Evolutionary conservation across 208 protist genomes (phyloP).

Genomic region (Trypanosoma theileri): DNA sequence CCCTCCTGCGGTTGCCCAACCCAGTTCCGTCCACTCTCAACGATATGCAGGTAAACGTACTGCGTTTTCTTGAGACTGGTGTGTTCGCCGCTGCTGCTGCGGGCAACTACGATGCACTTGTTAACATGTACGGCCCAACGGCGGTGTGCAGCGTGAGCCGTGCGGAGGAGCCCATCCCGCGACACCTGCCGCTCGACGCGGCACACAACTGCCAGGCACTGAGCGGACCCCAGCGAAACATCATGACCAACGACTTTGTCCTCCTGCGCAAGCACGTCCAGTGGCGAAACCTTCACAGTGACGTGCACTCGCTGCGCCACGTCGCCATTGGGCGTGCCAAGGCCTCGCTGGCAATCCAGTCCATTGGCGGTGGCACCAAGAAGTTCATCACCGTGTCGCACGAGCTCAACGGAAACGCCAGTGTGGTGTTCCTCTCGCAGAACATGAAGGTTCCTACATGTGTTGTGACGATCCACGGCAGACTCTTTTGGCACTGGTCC

Average conservation of each 20-base stretch:
- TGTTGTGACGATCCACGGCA: constrained; percentile 79
- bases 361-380: constrained; percentile 45
- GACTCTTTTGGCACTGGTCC: constrained; percentile 67
- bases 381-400: constrained; percentile 42
- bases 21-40: constrained; percentile 36
- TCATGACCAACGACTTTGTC: constrained; percentile 54
- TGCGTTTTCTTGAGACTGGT: constrained; percentile 42
- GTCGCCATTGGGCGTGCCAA: constrained; percentile 50
- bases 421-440: constrained; percentile 52
- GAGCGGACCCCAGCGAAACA: constrained; percentile 46
- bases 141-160: constrained; percentile 48
- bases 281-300: constrained; percentile 66
- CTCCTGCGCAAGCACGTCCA: constrained; percentile 41
- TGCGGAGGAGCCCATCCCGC: constrained; percentile 54
- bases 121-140: constrained; percentile 21
- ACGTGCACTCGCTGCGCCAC: constrained; percentile 51
- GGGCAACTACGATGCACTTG: constrained; percentile 26
- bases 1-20: constrained; percentile 64
- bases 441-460: constrained; percentile 60
- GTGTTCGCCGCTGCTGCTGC: constrained; percentile 30
- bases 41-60: constrained; percentile 26
- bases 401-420: constrained; percentile 67
- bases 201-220: constrained; percentile 51
- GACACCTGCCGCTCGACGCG: constrained; percentile 45
- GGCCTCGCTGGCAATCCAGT: constrained; percentile 38